Percentiles rank a stretch among this genome's conserved stretches.
phyloP scores from a whole-genome alignment of 169 alveolate genomes.

The Plasmodium cynomolgi region DNA sequence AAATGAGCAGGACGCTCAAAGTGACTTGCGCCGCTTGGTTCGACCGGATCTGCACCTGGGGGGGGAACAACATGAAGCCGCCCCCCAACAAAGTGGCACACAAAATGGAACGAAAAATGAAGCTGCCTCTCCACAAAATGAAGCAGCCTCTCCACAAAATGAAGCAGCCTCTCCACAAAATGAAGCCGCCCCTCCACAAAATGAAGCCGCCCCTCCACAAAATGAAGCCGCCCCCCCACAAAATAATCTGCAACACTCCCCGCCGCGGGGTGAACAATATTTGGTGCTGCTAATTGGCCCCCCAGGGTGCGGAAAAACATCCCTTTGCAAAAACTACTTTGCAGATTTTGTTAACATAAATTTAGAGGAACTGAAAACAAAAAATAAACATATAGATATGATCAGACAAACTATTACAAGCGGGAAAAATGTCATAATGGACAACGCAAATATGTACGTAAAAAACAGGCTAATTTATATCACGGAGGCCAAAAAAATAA shows the following conservation, averaged over 20 bases:
- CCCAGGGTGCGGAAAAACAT: conserved; percentile 68
- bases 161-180: too few relatives aligned
- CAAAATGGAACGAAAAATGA: background rate
- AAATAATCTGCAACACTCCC: background rate
- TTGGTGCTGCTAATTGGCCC: conserved; percentile 48
- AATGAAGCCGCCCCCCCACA: background rate
- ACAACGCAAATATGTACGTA: conserved; percentile 12
- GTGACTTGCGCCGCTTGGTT: background rate
- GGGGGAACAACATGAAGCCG: background rate
- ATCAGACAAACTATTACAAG: conserved; percentile 6
- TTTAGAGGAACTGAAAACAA: conserved; percentile 26
- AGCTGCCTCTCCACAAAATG: too few relatives aligned
- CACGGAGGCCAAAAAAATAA: conserved; percentile 42
- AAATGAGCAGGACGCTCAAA: conserved; percentile 2
- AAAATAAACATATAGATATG: conserved; percentile 16
- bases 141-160: too few relatives aligned
- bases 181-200: too few relatives aligned
- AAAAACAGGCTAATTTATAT: conserved; percentile 42
- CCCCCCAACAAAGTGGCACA: too few relatives aligned
- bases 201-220: background rate
- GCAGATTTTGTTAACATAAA: conserved; percentile 9
- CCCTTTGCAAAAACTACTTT: conserved; percentile 23
- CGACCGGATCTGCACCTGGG: background rate
- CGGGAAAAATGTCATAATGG: conserved; percentile 64
- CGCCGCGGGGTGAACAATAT: conserved; percentile 7